A percentile compares a stretch with the other conserved stretches of the same genome.
Conservation (phyloP, 2,329 filamentous ascomycete genomes). For the Dactylellina leptospora region DNA sequence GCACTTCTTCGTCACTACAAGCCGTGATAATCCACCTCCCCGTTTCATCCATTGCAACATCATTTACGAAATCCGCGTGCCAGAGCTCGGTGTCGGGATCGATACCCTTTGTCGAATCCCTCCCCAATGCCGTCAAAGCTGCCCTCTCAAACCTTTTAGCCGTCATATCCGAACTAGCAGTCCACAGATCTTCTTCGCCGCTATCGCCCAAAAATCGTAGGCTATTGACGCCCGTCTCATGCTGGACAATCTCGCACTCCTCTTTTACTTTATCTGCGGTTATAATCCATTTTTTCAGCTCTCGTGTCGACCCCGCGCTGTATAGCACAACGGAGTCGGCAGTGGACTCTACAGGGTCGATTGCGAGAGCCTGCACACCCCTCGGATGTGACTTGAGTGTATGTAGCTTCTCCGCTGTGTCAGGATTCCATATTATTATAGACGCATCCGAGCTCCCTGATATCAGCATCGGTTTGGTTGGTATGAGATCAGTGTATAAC, state of each 20-base stretch:
- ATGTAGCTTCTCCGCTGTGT: constrained; percentile 74
- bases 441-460: constrained; percentile 81
- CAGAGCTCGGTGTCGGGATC: constrained; percentile 63
- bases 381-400: constrained; percentile 80
- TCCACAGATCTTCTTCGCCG: constrained; percentile 79
- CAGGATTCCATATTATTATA: constrained; percentile 83
- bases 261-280: constrained; percentile 63
- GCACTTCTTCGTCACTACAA: constrained; percentile 88
- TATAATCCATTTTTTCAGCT: constrained; percentile 81
- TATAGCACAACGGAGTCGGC: constrained; percentile 69
- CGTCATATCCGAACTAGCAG: constrained; percentile 88
- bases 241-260: constrained; percentile 70
- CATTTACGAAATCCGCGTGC: constrained; percentile 90
- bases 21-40: constrained; percentile 84
- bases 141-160: constrained; percentile 69
- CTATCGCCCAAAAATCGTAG: constrained; percentile 74
- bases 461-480: constrained; percentile 65
- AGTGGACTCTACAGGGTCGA: constrained; percentile 73
- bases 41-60: constrained; percentile 74
- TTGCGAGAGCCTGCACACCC: constrained; percentile 78
- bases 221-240: constrained; percentile 90
- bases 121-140: constrained; percentile 15
- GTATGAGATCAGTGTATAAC: constrained; percentile 60
- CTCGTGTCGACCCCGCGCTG: constrained; percentile 80
- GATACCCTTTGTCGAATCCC: constrained; percentile 31